These are phyloP conservation scores for Pharus latifolius DNA, from an alignment of 176 grass and related monocot species.

Conservation along the genomic window DNA sequence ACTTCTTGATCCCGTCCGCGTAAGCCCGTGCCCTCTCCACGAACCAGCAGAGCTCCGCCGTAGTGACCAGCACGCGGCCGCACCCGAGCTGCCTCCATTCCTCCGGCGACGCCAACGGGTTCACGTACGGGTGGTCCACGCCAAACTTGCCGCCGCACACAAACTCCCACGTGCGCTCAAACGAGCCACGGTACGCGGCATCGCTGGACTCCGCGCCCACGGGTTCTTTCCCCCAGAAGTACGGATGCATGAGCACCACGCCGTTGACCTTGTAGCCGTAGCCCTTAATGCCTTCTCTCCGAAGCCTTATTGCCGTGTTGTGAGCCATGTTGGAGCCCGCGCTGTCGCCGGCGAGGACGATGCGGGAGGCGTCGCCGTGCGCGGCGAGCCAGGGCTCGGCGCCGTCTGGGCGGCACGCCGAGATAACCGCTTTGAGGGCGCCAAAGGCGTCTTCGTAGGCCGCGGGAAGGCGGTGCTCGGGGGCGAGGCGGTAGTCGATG, in stretches of 20 bases:
- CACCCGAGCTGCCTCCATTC: conserved; percentile 40
- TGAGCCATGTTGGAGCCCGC: conserved; percentile 79
- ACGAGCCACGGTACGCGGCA: conserved; percentile 9
- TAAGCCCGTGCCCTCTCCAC: conserved; percentile 61
- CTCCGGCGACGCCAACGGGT: conserved; percentile 39
- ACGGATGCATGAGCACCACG: conserved; percentile 53
- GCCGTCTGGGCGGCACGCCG: conserved; percentile 7
- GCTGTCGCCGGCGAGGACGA: conserved; percentile 67
- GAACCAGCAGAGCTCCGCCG: conserved; percentile 54
- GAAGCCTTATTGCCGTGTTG: conserved; percentile 43
- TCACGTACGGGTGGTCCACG: conserved; percentile 31
- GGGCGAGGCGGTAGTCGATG: conserved; percentile 55
- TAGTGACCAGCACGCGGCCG: conserved; percentile 53
- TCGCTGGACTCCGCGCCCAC: conserved; percentile 29
- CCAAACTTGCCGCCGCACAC: conserved; percentile 31
- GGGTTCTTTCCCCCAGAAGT: conserved; percentile 58
- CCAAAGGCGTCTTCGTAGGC: conserved; percentile 88
- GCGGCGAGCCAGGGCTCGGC: conserved; percentile 44
- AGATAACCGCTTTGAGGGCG: conserved; percentile 41
- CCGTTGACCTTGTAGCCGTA: conserved; percentile 22
- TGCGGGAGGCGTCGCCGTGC: conserved; percentile 46
- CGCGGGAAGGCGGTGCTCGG: conserved; percentile 63
- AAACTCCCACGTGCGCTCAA: conserved; percentile 45
- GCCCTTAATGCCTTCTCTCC: conserved; percentile 36
- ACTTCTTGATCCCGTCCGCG: conserved; percentile 41